phyloP scores from a whole-genome alignment of 352 stramenopile genomes.

The Globisporangium radiosum region DNA sequence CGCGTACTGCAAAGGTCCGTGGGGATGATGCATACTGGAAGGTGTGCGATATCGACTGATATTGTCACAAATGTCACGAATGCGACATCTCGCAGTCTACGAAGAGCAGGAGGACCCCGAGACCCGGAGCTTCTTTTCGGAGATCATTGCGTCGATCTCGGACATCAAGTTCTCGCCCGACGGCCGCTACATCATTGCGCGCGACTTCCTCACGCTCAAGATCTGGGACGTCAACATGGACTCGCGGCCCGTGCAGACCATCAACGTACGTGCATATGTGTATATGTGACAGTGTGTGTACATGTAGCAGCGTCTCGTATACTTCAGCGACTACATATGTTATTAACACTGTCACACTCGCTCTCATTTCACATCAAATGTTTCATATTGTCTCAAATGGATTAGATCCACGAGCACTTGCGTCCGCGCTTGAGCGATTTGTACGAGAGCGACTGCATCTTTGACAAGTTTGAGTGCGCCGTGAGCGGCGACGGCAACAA shows the following conservation, averaged over 20 bases:
- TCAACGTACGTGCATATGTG: conserved; percentile 62
- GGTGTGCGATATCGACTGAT: not conserved
- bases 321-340: no score
- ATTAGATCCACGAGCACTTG: conserved; percentile 90
- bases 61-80: not conserved
- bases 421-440: conserved; percentile 82
- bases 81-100: conserved; percentile 34
- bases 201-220: conserved; percentile 95
- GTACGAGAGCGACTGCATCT: conserved; percentile 96
- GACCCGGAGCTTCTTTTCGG: conserved; percentile 90
- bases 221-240: conserved; percentile 97
- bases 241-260: conserved; percentile 86
- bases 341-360: not conserved
- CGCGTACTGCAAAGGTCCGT: conserved; percentile 60
- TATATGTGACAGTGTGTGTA: not conserved
- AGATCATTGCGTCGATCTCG: conserved; percentile 95
- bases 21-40: not conserved
- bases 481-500: conserved; percentile 89
- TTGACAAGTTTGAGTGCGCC: conserved; percentile 96
- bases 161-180: conserved; percentile 93
- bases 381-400: no score
- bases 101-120: conserved; percentile 78
- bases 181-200: conserved; percentile 91
- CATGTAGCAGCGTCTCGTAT: not conserved
- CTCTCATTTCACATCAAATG: no score